Evolutionary conservation across 139 green algal species (phyloP).

Genomic region (Closterium sp.): DNA sequence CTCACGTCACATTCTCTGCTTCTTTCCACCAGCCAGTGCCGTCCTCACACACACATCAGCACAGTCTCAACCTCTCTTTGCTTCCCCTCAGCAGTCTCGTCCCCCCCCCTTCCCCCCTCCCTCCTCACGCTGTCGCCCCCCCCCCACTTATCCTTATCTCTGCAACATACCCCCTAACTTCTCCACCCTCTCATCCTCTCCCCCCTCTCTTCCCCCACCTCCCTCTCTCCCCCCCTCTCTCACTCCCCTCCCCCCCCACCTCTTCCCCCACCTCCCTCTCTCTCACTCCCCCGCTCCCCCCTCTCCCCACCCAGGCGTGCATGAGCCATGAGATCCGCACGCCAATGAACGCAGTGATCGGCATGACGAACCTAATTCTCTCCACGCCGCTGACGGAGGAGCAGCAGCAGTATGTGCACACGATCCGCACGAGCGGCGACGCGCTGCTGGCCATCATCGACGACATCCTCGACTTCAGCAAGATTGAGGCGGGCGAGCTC

Average conservation of each 20-base stretch:
- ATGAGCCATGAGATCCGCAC: conserved; percentile 37
- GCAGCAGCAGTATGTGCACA: conserved; percentile 42
- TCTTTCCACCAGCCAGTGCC: no score
- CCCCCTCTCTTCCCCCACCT: background rate
- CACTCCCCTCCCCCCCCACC: background rate
- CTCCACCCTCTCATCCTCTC: background rate
- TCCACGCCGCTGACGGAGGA: conserved; percentile 33
- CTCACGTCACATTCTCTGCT: no score
- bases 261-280: background rate
- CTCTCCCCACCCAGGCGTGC: background rate
- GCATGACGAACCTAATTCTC: conserved; percentile 39
- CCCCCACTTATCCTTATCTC: background rate
- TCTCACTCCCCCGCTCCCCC: background rate
- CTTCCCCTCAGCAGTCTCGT: no score
- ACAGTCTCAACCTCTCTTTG: no score
- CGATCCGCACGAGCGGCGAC: conserved; percentile 37
- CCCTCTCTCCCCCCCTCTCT: background rate
- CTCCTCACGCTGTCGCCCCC: no score
- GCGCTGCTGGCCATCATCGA: conserved; percentile 38
- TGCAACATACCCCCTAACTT: background rate
- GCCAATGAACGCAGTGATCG: conserved; percentile 28
- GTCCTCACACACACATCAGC: no score
- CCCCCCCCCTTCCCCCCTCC: no score
- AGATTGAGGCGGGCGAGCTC: conserved; percentile 27
- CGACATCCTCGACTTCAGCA: conserved; percentile 47